Base-by-base conservation (phyloP, 2,329 filamentous ascomycete species). In the Claviceps sp. region DNA sequence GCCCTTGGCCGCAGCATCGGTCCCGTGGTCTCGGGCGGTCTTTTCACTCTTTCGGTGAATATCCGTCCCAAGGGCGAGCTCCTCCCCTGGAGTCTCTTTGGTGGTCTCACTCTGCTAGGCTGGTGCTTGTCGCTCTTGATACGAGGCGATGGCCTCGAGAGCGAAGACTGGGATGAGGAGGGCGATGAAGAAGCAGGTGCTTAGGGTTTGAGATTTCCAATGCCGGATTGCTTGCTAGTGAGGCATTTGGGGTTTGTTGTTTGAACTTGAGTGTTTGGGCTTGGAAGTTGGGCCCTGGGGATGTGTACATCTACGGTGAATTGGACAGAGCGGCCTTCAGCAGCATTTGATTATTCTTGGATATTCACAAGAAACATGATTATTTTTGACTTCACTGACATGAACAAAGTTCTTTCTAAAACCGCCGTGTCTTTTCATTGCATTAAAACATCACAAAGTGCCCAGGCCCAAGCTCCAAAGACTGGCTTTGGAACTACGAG, bases 1-100 rank as follows among this genome's bases (percentile, higher is more conserved):
- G 93, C 93, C 0, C 88, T 87, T 0, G 93, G 93, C 8, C 82
- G 93, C 54, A 89, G 90, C 44, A 78, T 89, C 0, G 93, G 93
- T 0, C 93, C 93, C 0, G 90, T 97, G 58, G 72, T 95, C 0
- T 93, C 89, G 0, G 93, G 93, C 0, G 83, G 83, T 0, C 73
- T 98, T 0, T 98, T 95, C 66, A 88, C 88, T 0, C 72, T 91
- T 1, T 84, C 89, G 0, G 84, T 81, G 0, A 76, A 78, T 48
- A 75, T 95, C 5, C 72, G 76, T 11, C 86, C 84, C 2, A 93
- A 89, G 62, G 91, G 93, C 1, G 90, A 95, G 66, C 81, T 82
- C 1, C 69, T 97, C 4, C 82, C 87, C 0, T 98, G 94, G 77
- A 87, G 88, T 1, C 67, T 95, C 0, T 97, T 97, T 64, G 90